These are phyloP conservation scores for Malassezia equina DNA, from an alignment of 1,284 basidiomycete species.

Conservation along the genomic window DNA sequence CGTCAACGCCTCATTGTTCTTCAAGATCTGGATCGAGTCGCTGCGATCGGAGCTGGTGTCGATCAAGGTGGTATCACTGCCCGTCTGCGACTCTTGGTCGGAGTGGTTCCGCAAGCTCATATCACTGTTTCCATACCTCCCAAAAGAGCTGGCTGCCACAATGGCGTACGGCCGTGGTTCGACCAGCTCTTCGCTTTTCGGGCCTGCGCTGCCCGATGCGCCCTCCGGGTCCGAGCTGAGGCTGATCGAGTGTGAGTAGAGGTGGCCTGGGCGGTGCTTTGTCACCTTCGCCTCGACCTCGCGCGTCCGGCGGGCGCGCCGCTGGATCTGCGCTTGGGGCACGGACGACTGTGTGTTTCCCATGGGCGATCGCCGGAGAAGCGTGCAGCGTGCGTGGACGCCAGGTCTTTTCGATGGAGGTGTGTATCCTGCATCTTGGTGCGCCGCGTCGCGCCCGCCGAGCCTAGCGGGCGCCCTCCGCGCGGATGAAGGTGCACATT, in stretches of 20 bases:
- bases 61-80: neutral
- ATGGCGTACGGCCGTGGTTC: neutral
- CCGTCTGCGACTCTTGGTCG: neutral
- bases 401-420: neutral
- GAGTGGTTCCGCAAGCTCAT: neutral
- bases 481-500: slow-evolving; percentile 42
- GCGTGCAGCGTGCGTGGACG: neutral
- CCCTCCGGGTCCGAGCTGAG: neutral
- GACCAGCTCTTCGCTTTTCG: neutral
- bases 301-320: neutral
- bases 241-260: slow-evolving; percentile 15
- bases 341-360: slow-evolving; percentile 13
- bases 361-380: neutral
- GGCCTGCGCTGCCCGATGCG: neutral
- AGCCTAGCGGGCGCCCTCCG: neutral
- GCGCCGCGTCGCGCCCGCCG: neutral
- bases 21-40: neutral
- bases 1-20: neutral
- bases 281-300: slow-evolving; percentile 7
- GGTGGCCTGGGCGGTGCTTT: slow-evolving; percentile 12
- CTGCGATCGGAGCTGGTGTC: neutral
- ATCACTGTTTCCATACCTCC: neutral
- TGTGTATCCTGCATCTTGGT: neutral
- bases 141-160: neutral
- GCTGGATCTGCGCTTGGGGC: neutral